phyloP scores from a whole-genome alignment of 495 filamentous ascomycete genomes.

The Tuber melanosporum region DNA sequence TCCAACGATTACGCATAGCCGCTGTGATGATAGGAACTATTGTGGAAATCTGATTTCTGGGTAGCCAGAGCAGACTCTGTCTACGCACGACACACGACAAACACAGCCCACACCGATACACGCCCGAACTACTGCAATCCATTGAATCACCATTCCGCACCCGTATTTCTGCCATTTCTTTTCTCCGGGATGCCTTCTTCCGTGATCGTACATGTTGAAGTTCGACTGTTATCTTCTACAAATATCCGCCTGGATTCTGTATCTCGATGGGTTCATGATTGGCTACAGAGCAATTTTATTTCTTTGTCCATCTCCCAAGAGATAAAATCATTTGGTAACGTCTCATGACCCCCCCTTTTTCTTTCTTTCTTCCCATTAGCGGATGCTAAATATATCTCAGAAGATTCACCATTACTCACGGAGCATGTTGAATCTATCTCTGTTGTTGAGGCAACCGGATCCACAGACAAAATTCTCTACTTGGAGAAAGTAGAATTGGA shows the following conservation, averaged over 20 bases:
- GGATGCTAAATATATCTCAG: slow-evolving; percentile 10
- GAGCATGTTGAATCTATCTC: slow-evolving; percentile 34
- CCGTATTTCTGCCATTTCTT: neutral
- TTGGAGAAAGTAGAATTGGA: slow-evolving; percentile 28
- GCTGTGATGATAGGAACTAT: neutral
- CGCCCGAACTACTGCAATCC: neutral
- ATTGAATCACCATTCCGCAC: neutral
- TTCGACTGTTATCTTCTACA: slow-evolving; percentile 26
- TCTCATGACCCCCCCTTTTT: neutral
- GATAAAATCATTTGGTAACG: slow-evolving; percentile 30
- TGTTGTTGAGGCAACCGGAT: slow-evolving; percentile 35
- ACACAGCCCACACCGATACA: neutral
- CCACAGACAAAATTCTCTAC: slow-evolving; percentile 26
- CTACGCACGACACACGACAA: neutral
- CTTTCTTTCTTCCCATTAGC: neutral
- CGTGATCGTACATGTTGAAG: slow-evolving; percentile 30
- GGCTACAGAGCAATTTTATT: slow-evolving; percentile 35
- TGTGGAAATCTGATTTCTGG: neutral
- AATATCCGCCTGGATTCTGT: slow-evolving; percentile 25
- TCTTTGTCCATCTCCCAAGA: slow-evolving; percentile 33
- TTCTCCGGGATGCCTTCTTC: neutral
- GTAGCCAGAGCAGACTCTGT: neutral
- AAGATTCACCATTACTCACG: slow-evolving; percentile 23
- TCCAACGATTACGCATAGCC: neutral
- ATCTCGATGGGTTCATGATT: slow-evolving; percentile 25